These are phyloP conservation scores for Blastobotrys mokoenaii DNA, from an alignment of 805 yeast species.

Conservation along the genomic window DNA sequence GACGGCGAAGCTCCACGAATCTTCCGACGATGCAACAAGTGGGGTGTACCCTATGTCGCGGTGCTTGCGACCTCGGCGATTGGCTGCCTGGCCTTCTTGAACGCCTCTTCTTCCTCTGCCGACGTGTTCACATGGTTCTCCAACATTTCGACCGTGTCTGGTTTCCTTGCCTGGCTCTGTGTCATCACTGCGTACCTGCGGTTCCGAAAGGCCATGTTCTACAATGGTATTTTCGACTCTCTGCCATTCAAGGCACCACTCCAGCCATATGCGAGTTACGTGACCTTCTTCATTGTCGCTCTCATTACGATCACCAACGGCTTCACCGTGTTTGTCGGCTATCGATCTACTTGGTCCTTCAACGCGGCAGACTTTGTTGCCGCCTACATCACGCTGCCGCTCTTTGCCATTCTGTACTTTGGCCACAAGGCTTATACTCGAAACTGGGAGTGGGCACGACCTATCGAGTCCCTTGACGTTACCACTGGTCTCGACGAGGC, in stretches of 20 bases:
- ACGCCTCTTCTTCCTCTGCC: conserved; percentile 44
- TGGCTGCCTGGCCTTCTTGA: conserved; percentile 61
- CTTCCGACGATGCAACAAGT: conserved; percentile 50
- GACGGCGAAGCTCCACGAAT: conserved; percentile 60
- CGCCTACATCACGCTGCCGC: conserved; percentile 61
- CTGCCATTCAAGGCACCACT: conserved; percentile 48
- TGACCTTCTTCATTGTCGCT: conserved; percentile 40
- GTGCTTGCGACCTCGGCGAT: conserved; percentile 57
- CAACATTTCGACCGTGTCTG: conserved; percentile 57
- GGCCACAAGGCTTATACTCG: conserved; percentile 46
- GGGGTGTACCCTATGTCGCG: conserved; percentile 68
- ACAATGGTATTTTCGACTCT: conserved; percentile 45
- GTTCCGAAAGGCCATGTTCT: conserved; percentile 55
- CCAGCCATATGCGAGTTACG: conserved; percentile 53
- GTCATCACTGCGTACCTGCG: conserved; percentile 46
- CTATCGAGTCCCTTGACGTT: conserved; percentile 53
- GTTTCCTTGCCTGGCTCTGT: conserved; percentile 56
- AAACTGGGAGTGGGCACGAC: conserved; percentile 39
- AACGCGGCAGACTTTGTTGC: conserved; percentile 54
- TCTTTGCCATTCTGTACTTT: conserved; percentile 42
- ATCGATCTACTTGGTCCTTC: conserved; percentile 28
- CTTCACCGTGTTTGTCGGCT: conserved; percentile 52
- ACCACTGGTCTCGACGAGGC: conserved; percentile 44
- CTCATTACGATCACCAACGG: conserved; percentile 65
- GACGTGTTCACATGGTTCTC: conserved; percentile 57